Evolutionary conservation across 352 stramenopile genomes (phyloP), one percentile per base, ranked within the genome.

Genomic region (Globisporangium recalcitrans): DNA sequence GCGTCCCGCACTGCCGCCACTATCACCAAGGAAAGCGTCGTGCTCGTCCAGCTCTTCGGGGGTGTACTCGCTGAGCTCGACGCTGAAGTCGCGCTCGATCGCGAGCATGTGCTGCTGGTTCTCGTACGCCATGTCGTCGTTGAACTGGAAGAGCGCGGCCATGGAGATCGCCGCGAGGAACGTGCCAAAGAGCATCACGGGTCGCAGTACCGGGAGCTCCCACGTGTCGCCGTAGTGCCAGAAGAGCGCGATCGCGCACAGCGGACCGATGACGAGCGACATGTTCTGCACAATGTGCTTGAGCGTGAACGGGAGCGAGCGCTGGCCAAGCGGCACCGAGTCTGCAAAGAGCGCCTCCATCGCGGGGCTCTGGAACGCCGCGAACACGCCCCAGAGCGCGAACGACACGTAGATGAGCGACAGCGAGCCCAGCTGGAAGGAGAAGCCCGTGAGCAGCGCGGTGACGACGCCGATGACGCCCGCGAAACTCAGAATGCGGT

Each of bases 271-370:
- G 14, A 87, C 69, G 1, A 78, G 63, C 32, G 79, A 72, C 0
- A 67, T 34, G 58, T 90, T 89, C 26, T 74, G 72, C 32, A 93
- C 69, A 19, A 83, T 67, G 58, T 87, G 75, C 60, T 90, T 88
- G 48, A 91, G 61, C 16, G 74, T 96, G 69, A 96, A 96, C 19
- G 82, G 87, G 9, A 80, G 68, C 1, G 81, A 92, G 32, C 88
- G 69, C 60, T 88, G 70, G 0, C 84, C 82, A 1, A 76, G 48
- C 8, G 80, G 78, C 31, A 96, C 75, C 0, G 86, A 95, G 63
- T 97, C 88, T 8, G 86, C 85, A 52, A 96, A 95, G 0, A 97
- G 63, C 1, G 90, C 88, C 47, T 95, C 83, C 57, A 88, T 71
- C 0, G 83, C 74, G 3, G 88, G 86, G 61, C 82, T 83, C 36